Evolutionary conservation across 1,139 yeast genomes (phyloP).

Genomic region (Candida sanyaensis): DNA sequence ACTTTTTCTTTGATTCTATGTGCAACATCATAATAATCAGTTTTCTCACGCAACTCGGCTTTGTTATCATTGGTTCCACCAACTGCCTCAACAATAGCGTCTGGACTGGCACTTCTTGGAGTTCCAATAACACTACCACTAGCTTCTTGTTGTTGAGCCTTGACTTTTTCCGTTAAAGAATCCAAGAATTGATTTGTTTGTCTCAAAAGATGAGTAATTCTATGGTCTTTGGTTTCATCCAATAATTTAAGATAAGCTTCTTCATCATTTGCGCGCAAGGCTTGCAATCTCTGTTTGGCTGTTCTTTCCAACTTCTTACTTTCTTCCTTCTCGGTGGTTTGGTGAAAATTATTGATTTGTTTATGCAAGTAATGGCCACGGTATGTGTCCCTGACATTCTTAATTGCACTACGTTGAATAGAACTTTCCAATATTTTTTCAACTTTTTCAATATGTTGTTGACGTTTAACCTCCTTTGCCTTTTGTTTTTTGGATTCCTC

Average conservation of each 20-base stretch:
- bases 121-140: slow-evolving; percentile 26
- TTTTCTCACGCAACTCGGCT: slow-evolving; percentile 42
- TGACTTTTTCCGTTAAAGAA: slow-evolving; percentile 75
- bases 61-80: slow-evolving; percentile 41
- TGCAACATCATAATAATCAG: slow-evolving; percentile 80
- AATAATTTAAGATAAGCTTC: slow-evolving; percentile 79
- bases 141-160: slow-evolving; percentile 67
- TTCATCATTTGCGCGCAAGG: slow-evolving; percentile 81
- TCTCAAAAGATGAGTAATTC: slow-evolving; percentile 76
- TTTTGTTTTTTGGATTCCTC: slow-evolving; percentile 51
- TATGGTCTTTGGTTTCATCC: slow-evolving; percentile 81
- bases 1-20: slow-evolving; percentile 71
- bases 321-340: slow-evolving; percentile 69
- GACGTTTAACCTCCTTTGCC: slow-evolving; percentile 43
- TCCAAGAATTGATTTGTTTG: slow-evolving; percentile 82
- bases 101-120: slow-evolving; percentile 14
- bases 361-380: slow-evolving; percentile 23
- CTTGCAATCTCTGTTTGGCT: slow-evolving; percentile 85
- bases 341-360: slow-evolving; percentile 47
- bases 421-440: slow-evolving; percentile 46
- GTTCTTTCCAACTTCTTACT: slow-evolving; percentile 70
- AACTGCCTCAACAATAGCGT: slow-evolving; percentile 17
- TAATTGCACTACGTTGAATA: slow-evolving; percentile 28
- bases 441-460: slow-evolving; percentile 49
- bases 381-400: slow-evolving; percentile 17